A percentile compares a stretch with the other conserved stretches of the same genome.
These are phyloP conservation scores for Asterochloris erici DNA, from an alignment of 139 green algal genomes.

Conservation along the genomic window DNA sequence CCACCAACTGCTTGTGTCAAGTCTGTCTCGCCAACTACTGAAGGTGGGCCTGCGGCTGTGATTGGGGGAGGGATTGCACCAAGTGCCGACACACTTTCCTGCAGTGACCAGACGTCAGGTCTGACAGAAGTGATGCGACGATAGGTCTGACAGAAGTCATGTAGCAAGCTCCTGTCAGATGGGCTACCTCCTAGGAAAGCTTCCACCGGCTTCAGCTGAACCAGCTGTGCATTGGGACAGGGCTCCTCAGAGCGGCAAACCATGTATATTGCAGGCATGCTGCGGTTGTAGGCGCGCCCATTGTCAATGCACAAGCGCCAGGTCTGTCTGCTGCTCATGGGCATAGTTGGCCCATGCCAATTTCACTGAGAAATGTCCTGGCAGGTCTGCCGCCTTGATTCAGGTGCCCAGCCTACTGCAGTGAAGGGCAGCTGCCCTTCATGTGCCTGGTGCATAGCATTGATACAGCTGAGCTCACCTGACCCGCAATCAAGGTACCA, in stretches of 20 bases:
- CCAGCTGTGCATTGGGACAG: not conserved
- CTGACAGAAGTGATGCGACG: not conserved
- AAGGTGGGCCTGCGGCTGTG: not conserved
- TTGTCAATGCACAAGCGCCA: no score
- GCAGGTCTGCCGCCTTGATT: not conserved
- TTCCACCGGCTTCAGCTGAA: not conserved
- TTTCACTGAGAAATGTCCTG: not conserved
- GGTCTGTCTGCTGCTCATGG: not conserved
- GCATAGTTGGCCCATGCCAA: not conserved
- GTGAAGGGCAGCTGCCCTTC: not conserved
- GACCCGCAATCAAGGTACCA: not conserved
- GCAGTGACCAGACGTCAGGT: not conserved
- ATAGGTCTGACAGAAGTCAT: not conserved
- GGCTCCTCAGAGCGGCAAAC: not conserved
- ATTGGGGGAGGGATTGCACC: not conserved
- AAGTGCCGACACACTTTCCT: not conserved
- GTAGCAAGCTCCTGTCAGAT: not conserved
- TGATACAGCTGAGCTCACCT: not conserved
- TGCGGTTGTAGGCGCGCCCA: not conserved
- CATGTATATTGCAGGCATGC: not conserved
- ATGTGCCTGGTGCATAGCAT: no score
- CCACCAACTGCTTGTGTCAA: constrained; percentile 19
- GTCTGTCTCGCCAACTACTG: constrained; percentile 20
- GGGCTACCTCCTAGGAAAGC: not conserved
- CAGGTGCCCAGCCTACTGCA: not conserved